Percentiles rank a stretch among this genome's conserved stretches.
phyloP scores from a whole-genome alignment of 192 early-diverging fungal species.

The Coemansia sp. region DNA sequence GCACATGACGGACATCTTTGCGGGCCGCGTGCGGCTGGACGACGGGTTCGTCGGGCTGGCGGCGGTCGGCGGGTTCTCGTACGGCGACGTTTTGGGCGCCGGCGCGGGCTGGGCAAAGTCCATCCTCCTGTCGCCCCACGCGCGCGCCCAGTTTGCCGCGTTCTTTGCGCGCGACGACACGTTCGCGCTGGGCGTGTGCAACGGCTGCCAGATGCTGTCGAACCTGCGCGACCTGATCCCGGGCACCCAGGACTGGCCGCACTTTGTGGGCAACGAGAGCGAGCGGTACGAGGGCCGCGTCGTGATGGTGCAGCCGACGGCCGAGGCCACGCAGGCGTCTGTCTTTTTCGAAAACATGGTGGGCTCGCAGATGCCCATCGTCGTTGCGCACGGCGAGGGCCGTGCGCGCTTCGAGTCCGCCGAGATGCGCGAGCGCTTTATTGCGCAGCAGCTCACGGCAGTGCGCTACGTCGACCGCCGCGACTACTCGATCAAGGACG shows the following conservation, averaged over 20 bases:
- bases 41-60: slow-evolving; percentile 82
- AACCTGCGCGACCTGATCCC: slow-evolving; percentile 85
- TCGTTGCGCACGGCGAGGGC: slow-evolving; percentile 98
- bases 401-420: slow-evolving; percentile 69
- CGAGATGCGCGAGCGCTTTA: slow-evolving; percentile 46
- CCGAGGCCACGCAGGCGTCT: slow-evolving; percentile 15
- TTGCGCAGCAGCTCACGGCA: slow-evolving; percentile 58
- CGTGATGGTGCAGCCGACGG: slow-evolving; percentile 59
- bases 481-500: slow-evolving; percentile 55
- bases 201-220: slow-evolving; percentile 97
- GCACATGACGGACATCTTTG: slow-evolving; percentile 96
- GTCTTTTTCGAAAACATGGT: slow-evolving; percentile 93
- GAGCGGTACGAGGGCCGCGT: slow-evolving; percentile 96
- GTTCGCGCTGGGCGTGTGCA: slow-evolving; percentile 97
- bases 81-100: slow-evolving; percentile 99
- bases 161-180: slow-evolving; percentile 90
- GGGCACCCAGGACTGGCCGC: slow-evolving; percentile 82
- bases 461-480: slow-evolving; percentile 82
- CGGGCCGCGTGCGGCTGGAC: slow-evolving; percentile 58
- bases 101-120: slow-evolving; percentile 97
- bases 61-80: slow-evolving; percentile 96
- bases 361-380: slow-evolving; percentile 87
- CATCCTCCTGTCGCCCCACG: slow-evolving; percentile 70
- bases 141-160: slow-evolving; percentile 67
- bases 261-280: slow-evolving; percentile 87